Conservation (phyloP, 2,329 filamentous ascomycete genomes). For the Sphaerulina musiva region DNA sequence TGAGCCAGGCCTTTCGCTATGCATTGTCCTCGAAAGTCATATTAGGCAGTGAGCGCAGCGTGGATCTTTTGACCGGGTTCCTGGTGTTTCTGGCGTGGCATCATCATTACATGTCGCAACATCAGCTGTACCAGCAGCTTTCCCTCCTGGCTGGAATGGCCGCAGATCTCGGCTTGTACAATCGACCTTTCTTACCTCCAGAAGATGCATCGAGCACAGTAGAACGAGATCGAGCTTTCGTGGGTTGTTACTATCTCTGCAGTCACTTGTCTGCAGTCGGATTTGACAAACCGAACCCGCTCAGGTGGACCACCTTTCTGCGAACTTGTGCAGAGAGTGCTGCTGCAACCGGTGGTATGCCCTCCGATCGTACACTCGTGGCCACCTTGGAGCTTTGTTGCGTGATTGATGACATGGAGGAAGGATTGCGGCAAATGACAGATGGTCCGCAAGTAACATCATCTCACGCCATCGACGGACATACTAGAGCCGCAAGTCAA, state of each 20-base stretch:
- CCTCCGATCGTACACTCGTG: constrained; percentile 16
- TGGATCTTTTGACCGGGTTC: constrained; percentile 26
- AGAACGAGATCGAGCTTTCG: constrained; percentile 23
- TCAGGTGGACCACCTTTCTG: constrained; percentile 25
- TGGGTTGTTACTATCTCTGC: constrained; percentile 28
- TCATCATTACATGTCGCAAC: constrained; percentile 24
- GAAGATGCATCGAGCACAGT: constrained; percentile 16
- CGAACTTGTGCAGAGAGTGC: constrained; percentile 18
- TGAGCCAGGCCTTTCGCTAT: constrained; percentile 25
- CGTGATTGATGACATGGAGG: constrained; percentile 21
- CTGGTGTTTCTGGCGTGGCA: constrained; percentile 26
- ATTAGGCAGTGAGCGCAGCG: constrained; percentile 22
- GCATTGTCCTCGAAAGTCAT: constrained; percentile 24
- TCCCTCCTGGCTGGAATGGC: constrained; percentile 26
- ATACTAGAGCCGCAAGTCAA: constrained; percentile 17
- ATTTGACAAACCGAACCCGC: constrained; percentile 24
- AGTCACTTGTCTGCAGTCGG: constrained; percentile 19
- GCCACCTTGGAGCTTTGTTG: constrained; percentile 18
- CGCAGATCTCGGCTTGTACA: constrained; percentile 26
- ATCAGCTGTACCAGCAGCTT: constrained; percentile 24
- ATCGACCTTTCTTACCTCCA: constrained; percentile 8
- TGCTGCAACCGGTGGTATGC: constrained; percentile 9
- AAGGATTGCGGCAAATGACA: constrained; percentile 13
- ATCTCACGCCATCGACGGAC: constrained; percentile 16
- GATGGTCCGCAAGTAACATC: constrained; percentile 7